Percentiles rank a stretch among this genome's conserved stretches.
Conservation (phyloP, 179 eudicot species). For the Actinidia arguta region DNA sequence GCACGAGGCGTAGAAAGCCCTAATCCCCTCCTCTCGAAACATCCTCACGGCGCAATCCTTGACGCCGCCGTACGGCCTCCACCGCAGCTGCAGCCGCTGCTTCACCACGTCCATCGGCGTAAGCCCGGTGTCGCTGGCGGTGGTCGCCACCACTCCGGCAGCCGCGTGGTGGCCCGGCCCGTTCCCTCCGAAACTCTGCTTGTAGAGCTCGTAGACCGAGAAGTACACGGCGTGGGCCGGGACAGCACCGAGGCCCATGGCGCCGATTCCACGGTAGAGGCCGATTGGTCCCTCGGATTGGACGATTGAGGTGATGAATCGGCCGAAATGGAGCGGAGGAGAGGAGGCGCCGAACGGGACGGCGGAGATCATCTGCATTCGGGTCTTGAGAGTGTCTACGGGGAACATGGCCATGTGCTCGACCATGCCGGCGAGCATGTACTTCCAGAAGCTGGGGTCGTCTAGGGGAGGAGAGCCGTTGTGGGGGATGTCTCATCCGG, state of each 20-base stretch:
- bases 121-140: conserved; percentile 75
- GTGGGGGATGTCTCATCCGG: neutral
- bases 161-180: conserved; percentile 41
- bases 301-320: conserved; percentile 41
- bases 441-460: conserved; percentile 46
- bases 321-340: conserved; percentile 33
- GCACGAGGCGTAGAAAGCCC: conserved; percentile 89
- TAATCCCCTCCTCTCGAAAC: conserved; percentile 73
- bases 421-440: conserved; percentile 49
- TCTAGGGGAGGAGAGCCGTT: conserved; percentile 52
- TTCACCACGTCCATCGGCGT: conserved; percentile 93
- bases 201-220: conserved; percentile 38
- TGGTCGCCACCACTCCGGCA: conserved; percentile 82
- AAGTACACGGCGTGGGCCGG: conserved; percentile 45
- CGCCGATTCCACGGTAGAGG: conserved; percentile 79
- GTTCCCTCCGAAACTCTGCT: conserved; percentile 23
- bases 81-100: conserved; percentile 77
- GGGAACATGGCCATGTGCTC: conserved; percentile 56
- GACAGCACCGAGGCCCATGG: conserved; percentile 70
- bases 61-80: conserved; percentile 81
- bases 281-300: conserved; percentile 70
- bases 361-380: conserved; percentile 42
- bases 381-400: conserved; percentile 45
- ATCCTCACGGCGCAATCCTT: conserved; percentile 76
- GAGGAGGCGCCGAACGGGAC: conserved; percentile 24